Base-by-base conservation (phyloP, 768 basidiomycete genomes). In the Russula lepida region DNA sequence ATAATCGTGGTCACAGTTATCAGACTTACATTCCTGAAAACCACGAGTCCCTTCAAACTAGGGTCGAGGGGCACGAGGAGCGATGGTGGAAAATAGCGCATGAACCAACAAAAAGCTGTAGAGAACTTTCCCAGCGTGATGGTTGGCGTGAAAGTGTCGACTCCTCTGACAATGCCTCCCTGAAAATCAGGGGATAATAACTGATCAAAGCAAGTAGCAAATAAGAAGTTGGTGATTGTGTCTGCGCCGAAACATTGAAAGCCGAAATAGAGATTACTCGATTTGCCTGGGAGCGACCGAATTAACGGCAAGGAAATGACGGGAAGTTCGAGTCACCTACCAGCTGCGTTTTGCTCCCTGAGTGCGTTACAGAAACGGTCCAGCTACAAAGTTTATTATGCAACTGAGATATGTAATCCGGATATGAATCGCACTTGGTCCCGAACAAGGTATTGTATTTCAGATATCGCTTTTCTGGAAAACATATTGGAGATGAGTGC, bases 181-280 rank as follows among this genome's bases (percentile, higher is more conserved):
- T 65, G 64, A 61, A 80, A 79, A 15, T 69, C 68, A 4, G 69
- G 70, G 39, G 60, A 65, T 27, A 72, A 68, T 17, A 78, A 68
- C 8, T 72, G 68, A 47, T 74, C 68, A 30, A 71, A 60, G 23
- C 68, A 73, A 28, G 69, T 66, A 11, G 71, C 71, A 52, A 79
- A 79, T 60, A 75, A 75, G 63, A 78, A 77, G 8, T 72, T 69
- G 13, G 76, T 71, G 55, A 79, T 76, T 51, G 77, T 73, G 62
- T 79, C 79, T 62, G 78, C 66, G 12, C 77, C 72, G 17, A 73
- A 69, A 35, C 76, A 75, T 35, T 76, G 72, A 54, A 76, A 79
- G 9, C 76, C 78, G 39, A 74, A 66, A 67, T 73, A 74, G 65
- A 78, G 69, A 56, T 78, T 68, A 4, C 68, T 68, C 3, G 76